These are phyloP conservation scores for Ascochyta clinopodiicola DNA, from an alignment of 2,329 filamentous ascomycete genomes.

Conservation along the genomic window DNA sequence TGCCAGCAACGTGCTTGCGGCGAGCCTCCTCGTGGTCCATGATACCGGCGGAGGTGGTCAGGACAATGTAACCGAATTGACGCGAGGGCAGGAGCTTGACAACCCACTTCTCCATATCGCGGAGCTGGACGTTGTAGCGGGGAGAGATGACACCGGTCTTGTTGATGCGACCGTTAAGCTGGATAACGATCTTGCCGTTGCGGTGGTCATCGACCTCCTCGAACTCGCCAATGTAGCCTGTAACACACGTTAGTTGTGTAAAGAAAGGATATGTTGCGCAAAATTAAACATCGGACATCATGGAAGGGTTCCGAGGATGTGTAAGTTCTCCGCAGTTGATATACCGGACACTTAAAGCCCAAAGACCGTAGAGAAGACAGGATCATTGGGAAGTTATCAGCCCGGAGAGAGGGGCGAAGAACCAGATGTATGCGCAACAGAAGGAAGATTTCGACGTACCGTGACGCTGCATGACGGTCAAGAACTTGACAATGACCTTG, in stretches of 20 bases:
- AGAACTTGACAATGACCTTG: constrained; percentile 99
- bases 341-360: constrained; percentile 99
- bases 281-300: constrained; percentile 94
- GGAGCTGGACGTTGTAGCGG: constrained; percentile 98
- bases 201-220: constrained; percentile 99
- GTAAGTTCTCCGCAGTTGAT: constrained; percentile 92
- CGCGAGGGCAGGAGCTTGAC: constrained; percentile 97
- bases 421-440: constrained; percentile 17
- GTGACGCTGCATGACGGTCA: constrained; percentile 99
- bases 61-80: constrained; percentile 99
- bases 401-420: constrained; percentile 68
- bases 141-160: constrained; percentile 99
- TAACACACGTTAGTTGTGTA: constrained; percentile 8
- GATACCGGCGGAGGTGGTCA: constrained; percentile 98
- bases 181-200: constrained; percentile 99
- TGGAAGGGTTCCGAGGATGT: constrained; percentile 78
- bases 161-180: constrained; percentile 98
- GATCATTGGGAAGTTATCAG: constrained; percentile 99
- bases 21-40: constrained; percentile 99
- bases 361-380: constrained; percentile 81
- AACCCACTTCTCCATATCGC: constrained; percentile 99
- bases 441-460: constrained; percentile 69
- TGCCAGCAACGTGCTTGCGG: constrained; percentile 98
- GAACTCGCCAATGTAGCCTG: constrained; percentile 99
- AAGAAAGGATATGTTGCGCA: constrained; percentile 80